Conservation (phyloP, 164 flowering plant species). For the Hamamelis virginiana region DNA sequence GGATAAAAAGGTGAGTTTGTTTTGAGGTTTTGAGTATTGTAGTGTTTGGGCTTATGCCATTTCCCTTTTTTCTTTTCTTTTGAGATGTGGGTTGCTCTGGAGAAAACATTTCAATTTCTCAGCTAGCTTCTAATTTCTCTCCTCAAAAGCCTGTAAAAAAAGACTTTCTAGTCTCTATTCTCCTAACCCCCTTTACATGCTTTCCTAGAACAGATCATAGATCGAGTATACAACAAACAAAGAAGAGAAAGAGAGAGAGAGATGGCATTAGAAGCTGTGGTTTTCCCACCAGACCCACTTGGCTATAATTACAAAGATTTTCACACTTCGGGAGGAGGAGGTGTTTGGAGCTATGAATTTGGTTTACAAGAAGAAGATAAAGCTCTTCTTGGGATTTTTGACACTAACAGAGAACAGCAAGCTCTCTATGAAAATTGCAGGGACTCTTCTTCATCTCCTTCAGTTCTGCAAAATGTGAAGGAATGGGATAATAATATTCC, state of each 20-base stretch:
- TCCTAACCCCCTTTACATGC: too few species aligned
- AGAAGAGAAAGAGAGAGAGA: background rate
- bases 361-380: slow-evolving; percentile 25
- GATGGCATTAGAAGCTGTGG: slow-evolving; percentile 76
- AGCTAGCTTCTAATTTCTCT: background rate
- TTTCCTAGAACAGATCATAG: too few species aligned
- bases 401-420: slow-evolving; percentile 15
- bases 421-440: slow-evolving; percentile 21
- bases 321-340: slow-evolving; percentile 23
- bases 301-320: slow-evolving; percentile 37
- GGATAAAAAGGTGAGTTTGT: slow-evolving; percentile 20
- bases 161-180: too few species aligned
- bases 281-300: slow-evolving; percentile 51
- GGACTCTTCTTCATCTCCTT: slow-evolving; percentile 25
- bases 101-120: background rate
- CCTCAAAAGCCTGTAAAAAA: too few species aligned
- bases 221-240: too few species aligned
- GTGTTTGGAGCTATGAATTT: slow-evolving; percentile 25
- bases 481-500: slow-evolving; percentile 44
- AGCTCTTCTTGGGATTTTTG: slow-evolving; percentile 10
- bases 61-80: slow-evolving; percentile 1
- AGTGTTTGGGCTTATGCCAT: background rate
- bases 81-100: slow-evolving; percentile 5
- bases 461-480: slow-evolving; percentile 29
- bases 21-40: slow-evolving; percentile 3